Conservation (phyloP, 768 basidiomycete species). For the Termitomyces sp. region DNA sequence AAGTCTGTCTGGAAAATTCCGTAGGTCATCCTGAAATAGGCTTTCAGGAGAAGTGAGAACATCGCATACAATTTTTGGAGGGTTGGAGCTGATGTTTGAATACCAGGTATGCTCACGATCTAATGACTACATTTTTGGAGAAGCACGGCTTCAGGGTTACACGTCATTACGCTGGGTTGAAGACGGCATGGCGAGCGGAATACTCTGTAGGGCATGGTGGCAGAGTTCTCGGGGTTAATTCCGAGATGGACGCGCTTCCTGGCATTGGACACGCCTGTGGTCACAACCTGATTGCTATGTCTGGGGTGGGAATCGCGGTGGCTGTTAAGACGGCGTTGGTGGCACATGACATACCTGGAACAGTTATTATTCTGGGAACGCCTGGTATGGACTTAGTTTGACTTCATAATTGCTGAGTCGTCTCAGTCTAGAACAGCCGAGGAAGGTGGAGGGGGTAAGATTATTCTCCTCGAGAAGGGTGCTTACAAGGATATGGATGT, state of each 20-base stretch:
- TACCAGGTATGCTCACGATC: conserved; percentile 67
- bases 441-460: conserved; percentile 77
- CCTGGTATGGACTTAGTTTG: conserved; percentile 43
- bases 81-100: conserved; percentile 2
- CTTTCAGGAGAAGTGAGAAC: conserved; percentile 53
- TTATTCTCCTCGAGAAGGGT: conserved; percentile 67
- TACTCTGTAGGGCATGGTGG: conserved; percentile 57
- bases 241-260: conserved; percentile 70
- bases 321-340: conserved; percentile 69
- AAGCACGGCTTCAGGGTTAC: conserved; percentile 69
- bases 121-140: conserved; percentile 64
- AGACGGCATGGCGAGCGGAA: conserved; percentile 78
- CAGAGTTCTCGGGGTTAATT: conserved; percentile 71
- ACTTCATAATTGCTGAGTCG: background rate
- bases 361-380: conserved; percentile 72
- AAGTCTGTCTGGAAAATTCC: conserved; percentile 3
- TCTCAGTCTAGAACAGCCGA: conserved; percentile 48
- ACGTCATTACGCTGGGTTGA: conserved; percentile 62
- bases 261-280: conserved; percentile 70
- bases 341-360: conserved; percentile 60
- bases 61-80: conserved; percentile 17
- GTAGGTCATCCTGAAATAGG: conserved; percentile 63
- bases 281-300: conserved; percentile 80
- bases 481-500: conserved; percentile 80
- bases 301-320: conserved; percentile 71